Percentiles rank a stretch among this genome's conserved stretches.
These are phyloP conservation scores for Boletus pseudopeckii DNA, from an alignment of 768 basidiomycete species.

Conservation along the genomic window DNA sequence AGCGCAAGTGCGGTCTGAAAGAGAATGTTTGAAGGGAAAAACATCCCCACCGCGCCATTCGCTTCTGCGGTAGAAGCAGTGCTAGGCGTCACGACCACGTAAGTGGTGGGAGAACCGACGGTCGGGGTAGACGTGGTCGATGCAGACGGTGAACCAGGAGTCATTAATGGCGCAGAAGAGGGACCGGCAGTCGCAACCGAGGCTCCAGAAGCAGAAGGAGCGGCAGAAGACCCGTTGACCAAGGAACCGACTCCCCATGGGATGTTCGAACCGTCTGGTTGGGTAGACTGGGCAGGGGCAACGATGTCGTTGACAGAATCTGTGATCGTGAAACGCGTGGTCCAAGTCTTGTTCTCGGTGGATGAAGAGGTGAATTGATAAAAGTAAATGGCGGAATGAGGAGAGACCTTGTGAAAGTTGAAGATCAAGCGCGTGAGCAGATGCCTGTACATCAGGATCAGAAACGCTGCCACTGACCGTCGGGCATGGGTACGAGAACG, in stretches of 20 bases:
- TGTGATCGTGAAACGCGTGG: conserved; percentile 74
- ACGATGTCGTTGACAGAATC: conserved; percentile 43
- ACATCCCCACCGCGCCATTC: conserved; percentile 6
- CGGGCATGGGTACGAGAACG: conserved; percentile 62
- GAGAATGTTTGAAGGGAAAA: conserved; percentile 4
- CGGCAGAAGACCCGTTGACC: conserved; percentile 38
- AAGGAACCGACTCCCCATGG: conserved; percentile 69
- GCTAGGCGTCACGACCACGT: neutral
- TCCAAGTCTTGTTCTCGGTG: conserved; percentile 51
- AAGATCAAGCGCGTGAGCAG: neutral
- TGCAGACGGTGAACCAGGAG: neutral
- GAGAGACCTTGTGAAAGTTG: conserved; percentile 45
- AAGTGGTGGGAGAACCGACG: neutral
- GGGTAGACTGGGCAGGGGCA: conserved; percentile 48
- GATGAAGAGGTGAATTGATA: conserved; percentile 63
- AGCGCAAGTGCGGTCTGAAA: conserved; percentile 18
- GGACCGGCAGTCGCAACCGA: too few relatives aligned
- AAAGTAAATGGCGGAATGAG: conserved; percentile 72
- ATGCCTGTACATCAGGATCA: neutral
- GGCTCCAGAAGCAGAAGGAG: conserved; percentile 17
- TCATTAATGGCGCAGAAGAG: conserved; percentile 1
- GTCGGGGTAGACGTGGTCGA: neutral
- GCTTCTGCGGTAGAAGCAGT: neutral
- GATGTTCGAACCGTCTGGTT: conserved; percentile 49
- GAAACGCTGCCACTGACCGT: conserved; percentile 38